Percentiles rank a stretch among this genome's conserved stretches.
Evolutionary conservation across 1,284 basidiomycete genomes (phyloP).

Genomic region (Cryptococcus hybrid): DNA sequence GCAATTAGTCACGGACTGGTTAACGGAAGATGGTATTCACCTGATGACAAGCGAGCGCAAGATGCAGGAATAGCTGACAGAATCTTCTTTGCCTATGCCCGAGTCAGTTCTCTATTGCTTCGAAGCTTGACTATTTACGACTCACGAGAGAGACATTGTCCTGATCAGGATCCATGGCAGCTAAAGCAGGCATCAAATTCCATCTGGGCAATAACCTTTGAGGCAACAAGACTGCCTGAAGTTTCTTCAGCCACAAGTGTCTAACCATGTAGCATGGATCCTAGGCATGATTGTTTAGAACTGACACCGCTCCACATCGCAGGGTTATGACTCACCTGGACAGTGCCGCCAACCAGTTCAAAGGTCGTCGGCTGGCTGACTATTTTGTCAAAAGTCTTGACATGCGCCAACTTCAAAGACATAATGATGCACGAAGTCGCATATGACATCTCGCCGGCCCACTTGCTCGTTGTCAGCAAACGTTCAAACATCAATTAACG

Average conservation of each 20-base stretch:
- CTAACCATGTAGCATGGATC: conserved; percentile 89
- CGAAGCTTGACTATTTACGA: not conserved
- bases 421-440: conserved; percentile 76
- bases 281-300: conserved; percentile 49
- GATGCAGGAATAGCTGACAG: conserved; percentile 12
- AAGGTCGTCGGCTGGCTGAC: conserved; percentile 60
- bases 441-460: conserved; percentile 52
- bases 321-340: conserved; percentile 60
- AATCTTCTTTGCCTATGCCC: conserved; percentile 24
- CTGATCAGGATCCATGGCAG: conserved; percentile 85
- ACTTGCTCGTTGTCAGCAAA: conserved; percentile 13
- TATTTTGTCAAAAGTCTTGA: conserved; percentile 61
- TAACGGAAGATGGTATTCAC: too few species aligned
- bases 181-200: conserved; percentile 82
- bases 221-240: conserved; percentile 61
- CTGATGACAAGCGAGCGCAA: not conserved
- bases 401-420: conserved; percentile 76
- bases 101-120: not conserved
- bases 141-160: conserved; percentile 57
- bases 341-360: conserved; percentile 65
- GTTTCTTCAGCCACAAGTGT: conserved; percentile 69
- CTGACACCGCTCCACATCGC: not conserved
- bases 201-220: conserved; percentile 68
- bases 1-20: too few species aligned
- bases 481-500: not conserved